A percentile compares a stretch with the other conserved stretches of the same genome.
These are phyloP conservation scores for Theileria equi DNA, from an alignment of 169 alveolate species.

Conservation along the genomic window DNA sequence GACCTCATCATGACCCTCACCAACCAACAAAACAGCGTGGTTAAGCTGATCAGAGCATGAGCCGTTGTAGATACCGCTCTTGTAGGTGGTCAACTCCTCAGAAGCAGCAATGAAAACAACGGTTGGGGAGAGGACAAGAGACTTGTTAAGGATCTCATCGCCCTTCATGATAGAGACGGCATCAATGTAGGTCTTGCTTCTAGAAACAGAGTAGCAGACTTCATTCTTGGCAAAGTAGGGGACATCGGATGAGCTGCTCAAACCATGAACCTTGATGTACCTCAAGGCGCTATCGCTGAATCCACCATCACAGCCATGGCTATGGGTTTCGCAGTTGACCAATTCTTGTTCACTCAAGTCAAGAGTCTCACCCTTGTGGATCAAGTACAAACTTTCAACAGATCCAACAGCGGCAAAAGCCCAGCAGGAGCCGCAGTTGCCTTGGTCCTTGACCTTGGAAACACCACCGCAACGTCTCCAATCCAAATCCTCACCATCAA, in stretches of 20 bases:
- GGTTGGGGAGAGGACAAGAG: slow-evolving; percentile 70
- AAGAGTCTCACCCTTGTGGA: slow-evolving; percentile 30
- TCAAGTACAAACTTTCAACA: slow-evolving; percentile 71
- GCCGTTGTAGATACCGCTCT: slow-evolving; percentile 73
- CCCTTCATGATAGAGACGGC: slow-evolving; percentile 29
- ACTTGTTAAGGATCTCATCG: slow-evolving; percentile 55
- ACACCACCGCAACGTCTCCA: slow-evolving; percentile 69
- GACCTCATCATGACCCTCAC: slow-evolving; percentile 71
- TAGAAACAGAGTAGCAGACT: slow-evolving; percentile 26
- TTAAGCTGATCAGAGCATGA: slow-evolving; percentile 65
- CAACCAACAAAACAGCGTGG: slow-evolving; percentile 83
- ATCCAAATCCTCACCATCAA: slow-evolving; percentile 54
- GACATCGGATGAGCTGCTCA: slow-evolving; percentile 65
- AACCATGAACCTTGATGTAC: slow-evolving; percentile 72
- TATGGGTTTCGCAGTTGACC: slow-evolving; percentile 75
- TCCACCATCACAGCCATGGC: slow-evolving; percentile 87
- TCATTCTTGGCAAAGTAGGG: slow-evolving; percentile 71
- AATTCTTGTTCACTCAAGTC: slow-evolving; percentile 84
- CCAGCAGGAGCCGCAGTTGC: slow-evolving; percentile 84
- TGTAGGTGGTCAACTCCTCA: slow-evolving; percentile 79
- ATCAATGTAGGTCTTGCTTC: slow-evolving; percentile 4
- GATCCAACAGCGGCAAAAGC: slow-evolving; percentile 80
- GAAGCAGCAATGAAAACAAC: slow-evolving; percentile 87
- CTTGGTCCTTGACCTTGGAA: slow-evolving; percentile 77
- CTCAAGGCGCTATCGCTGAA: slow-evolving; percentile 73